phyloP scores from a whole-genome alignment of 164 flowering plant species.

The Vitis rupestris region DNA sequence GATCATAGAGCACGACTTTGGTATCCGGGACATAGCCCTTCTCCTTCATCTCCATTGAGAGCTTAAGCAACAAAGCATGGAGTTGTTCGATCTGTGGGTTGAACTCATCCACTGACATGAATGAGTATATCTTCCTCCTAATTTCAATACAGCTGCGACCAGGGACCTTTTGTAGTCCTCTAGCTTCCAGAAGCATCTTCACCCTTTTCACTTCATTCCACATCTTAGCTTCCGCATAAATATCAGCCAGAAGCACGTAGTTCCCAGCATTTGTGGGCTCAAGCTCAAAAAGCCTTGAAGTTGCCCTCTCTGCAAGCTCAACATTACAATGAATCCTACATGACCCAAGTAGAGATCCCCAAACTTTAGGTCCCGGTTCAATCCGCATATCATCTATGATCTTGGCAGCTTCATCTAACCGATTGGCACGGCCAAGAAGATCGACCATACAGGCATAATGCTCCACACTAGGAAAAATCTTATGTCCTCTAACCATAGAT shows the following conservation, averaged over 20 bases:
- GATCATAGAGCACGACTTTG: constrained; percentile 64
- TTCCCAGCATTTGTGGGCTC: constrained; percentile 80
- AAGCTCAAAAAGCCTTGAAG: constrained; percentile 59
- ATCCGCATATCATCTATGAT: constrained; percentile 56
- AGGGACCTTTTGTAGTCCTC: constrained; percentile 52
- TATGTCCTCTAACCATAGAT: constrained; percentile 52
- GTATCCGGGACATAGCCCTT: constrained; percentile 70
- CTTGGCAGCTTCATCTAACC: constrained; percentile 61
- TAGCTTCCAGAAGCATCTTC: constrained; percentile 46
- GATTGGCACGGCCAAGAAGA: constrained; percentile 73
- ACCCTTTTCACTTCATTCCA: constrained; percentile 67
- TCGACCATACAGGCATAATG: constrained; percentile 88
- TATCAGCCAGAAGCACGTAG: constrained; percentile 71
- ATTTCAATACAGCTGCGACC: constrained; percentile 79
- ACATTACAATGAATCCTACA: constrained; percentile 75
- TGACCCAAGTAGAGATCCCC: constrained; percentile 81
- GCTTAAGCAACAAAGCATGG: constrained; percentile 48
- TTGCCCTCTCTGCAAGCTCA: constrained; percentile 69
- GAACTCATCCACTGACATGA: constrained; percentile 54
- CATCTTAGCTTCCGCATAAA: constrained; percentile 62
- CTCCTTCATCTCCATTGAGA: constrained; percentile 68
- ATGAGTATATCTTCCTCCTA: constrained; percentile 47
- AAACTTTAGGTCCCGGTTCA: constrained; percentile 67
- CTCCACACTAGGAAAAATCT: constrained; percentile 50
- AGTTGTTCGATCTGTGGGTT: constrained; percentile 58